Conservation (phyloP, 2,329 filamentous ascomycete genomes). For the Colletotrichum limetticola region DNA sequence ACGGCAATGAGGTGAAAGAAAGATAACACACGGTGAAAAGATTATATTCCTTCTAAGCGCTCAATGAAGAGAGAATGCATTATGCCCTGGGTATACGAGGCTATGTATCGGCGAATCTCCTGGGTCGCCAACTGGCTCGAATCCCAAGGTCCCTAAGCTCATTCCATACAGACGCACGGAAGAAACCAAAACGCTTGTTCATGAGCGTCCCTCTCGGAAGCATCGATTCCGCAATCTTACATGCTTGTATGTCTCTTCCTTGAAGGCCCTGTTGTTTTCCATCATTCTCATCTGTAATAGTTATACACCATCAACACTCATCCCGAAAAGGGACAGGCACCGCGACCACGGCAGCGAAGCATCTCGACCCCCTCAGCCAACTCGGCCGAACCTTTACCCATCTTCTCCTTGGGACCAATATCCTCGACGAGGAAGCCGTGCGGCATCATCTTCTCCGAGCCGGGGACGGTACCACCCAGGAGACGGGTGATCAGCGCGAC, state of each 20-base stretch:
- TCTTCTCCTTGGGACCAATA: constrained; percentile 68
- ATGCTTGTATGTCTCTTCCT: background rate
- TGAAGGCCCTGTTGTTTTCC: too few species aligned
- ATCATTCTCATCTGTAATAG: too few species aligned
- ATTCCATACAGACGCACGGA: background rate
- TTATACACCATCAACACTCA: background rate
- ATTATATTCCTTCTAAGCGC: too few species aligned
- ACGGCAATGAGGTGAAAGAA: background rate
- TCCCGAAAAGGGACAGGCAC: constrained; percentile 30
- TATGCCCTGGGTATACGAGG: background rate
- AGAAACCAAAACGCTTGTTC: background rate
- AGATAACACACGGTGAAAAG: too few species aligned
- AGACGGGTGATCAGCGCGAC: constrained; percentile 58
- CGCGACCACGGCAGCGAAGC: constrained; percentile 19
- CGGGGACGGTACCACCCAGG: constrained; percentile 58
- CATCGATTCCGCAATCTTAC: background rate
- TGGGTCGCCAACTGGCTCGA: background rate
- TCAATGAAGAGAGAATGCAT: background rate
- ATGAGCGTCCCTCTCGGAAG: background rate
- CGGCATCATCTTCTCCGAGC: constrained; percentile 53
- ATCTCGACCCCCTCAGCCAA: constrained; percentile 44
- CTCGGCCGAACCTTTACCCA: constrained; percentile 63
- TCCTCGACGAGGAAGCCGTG: constrained; percentile 67
- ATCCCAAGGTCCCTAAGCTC: background rate
- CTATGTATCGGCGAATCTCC: background rate